A percentile compares a stretch with the other conserved stretches of the same genome.
These are phyloP conservation scores for Yamadazyma nakazawae DNA, from an alignment of 805 yeast genomes.

Conservation along the genomic window DNA sequence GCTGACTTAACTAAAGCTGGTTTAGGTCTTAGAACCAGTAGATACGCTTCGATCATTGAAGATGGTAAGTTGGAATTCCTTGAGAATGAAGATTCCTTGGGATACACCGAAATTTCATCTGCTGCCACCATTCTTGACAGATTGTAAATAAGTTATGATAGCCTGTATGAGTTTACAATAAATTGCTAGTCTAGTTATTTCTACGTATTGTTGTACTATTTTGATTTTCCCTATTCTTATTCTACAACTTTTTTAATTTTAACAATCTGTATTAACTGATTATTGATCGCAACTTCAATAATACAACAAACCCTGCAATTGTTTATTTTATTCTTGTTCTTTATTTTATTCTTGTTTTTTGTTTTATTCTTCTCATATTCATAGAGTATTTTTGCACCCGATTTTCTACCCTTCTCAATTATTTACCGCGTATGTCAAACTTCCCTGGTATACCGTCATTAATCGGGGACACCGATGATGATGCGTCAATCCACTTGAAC, in stretches of 20 bases:
- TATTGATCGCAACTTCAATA: too few species aligned
- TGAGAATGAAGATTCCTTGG: conserved; percentile 25
- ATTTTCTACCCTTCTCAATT: not conserved
- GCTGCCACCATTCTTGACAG: conserved; percentile 24
- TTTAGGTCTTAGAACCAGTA: conserved; percentile 38
- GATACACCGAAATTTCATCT: conserved; percentile 22
- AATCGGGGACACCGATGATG: conserved; percentile 41
- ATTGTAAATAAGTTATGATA: conserved; percentile 12
- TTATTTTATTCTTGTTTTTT: not conserved
- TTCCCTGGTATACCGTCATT: conserved; percentile 37
- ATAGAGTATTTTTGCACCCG: not conserved
- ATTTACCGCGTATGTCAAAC: conserved; percentile 15
- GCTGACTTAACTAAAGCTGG: conserved; percentile 46
- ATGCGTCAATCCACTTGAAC: conserved; percentile 39
- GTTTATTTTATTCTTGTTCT: not conserved
- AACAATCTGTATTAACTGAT: too few species aligned
- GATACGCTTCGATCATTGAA: conserved; percentile 72
- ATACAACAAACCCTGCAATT: too few species aligned
- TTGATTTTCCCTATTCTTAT: too few species aligned
- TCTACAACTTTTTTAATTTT: too few species aligned
- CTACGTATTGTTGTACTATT: too few species aligned
- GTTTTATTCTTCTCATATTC: not conserved
- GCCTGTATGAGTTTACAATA: not conserved
- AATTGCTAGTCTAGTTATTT: too few species aligned
- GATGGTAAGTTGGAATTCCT: conserved; percentile 38